Evolutionary conservation across 2,329 filamentous ascomycete genomes (phyloP).

Genomic region (Apiospora arundinis): DNA sequence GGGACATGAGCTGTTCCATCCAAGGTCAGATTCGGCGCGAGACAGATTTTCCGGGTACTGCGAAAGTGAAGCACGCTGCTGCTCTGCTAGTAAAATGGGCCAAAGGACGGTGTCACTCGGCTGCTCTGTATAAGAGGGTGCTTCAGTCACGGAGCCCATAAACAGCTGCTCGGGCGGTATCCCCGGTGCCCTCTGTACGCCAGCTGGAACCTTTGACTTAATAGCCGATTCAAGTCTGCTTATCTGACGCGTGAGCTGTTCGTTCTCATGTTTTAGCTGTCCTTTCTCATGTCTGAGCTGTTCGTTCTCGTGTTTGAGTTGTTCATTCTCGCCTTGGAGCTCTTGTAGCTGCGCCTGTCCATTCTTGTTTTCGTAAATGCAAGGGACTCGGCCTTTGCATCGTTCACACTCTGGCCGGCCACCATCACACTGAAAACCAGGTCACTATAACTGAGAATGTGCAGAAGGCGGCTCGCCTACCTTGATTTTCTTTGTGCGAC

Average conservation of each 20-base stretch:
- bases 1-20: neutral
- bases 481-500: neutral
- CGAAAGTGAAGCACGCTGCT: neutral
- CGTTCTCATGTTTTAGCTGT: neutral
- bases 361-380: conserved; percentile 2
- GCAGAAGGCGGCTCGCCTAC: neutral
- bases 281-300: neutral
- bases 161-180: neutral
- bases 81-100: neutral
- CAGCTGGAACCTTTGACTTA: neutral
- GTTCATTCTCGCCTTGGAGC: neutral
- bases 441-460: neutral
- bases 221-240: neutral
- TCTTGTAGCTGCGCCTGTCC: neutral
- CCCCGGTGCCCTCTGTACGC: neutral
- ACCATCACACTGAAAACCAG: neutral
- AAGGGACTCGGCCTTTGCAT: neutral
- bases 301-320: neutral
- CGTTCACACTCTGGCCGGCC: neutral
- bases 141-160: neutral
- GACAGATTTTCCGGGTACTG: neutral
- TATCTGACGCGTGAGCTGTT: neutral
- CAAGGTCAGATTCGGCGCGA: neutral
- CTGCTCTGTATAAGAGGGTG: neutral
- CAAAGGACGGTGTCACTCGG: neutral